These are phyloP conservation scores for Polysphondylium violaceum DNA, from an alignment of 78 protist genomes.

Conservation along the genomic window DNA sequence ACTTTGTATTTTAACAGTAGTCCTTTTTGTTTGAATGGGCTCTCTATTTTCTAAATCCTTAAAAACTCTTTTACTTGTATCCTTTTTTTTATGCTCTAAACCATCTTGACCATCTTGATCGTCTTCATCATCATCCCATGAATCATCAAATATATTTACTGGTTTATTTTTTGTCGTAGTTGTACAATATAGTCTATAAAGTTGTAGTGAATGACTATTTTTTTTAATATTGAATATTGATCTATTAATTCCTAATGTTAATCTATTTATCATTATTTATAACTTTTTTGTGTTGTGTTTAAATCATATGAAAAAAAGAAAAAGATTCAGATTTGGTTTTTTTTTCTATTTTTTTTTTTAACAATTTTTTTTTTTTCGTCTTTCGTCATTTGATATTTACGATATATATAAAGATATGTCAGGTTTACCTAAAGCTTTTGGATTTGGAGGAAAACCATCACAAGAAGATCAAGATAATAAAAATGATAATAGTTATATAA, in stretches of 20 bases:
- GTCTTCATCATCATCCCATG: conserved; percentile 5
- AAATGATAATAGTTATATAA: not conserved
- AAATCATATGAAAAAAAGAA: not conserved
- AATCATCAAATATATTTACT: conserved; percentile 18
- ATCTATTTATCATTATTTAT: conserved; percentile 19
- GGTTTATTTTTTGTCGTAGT: not conserved
- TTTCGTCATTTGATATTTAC: not conserved
- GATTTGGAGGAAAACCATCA: too few relatives aligned
- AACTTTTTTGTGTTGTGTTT: not conserved
- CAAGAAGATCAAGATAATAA: not conserved
- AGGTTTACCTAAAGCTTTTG: too few relatives aligned
- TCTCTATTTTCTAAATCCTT: not conserved
- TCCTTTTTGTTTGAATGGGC: not conserved
- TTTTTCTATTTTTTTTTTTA: too few relatives aligned
- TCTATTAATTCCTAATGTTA: too few relatives aligned
- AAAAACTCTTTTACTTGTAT: too few relatives aligned
- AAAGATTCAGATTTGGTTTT: not conserved
- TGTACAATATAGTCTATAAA: not conserved
- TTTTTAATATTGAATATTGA: too few relatives aligned
- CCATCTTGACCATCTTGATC: not conserved
- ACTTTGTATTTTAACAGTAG: not conserved
- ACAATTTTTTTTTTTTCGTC: too few relatives aligned
- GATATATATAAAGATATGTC: too few relatives aligned
- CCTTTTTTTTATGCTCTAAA: too few relatives aligned
- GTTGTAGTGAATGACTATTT: too few relatives aligned